These are phyloP conservation scores for Colletotrichum higginsianum DNA, from an alignment of 2,329 filamentous ascomycete genomes.

Conservation along the genomic window DNA sequence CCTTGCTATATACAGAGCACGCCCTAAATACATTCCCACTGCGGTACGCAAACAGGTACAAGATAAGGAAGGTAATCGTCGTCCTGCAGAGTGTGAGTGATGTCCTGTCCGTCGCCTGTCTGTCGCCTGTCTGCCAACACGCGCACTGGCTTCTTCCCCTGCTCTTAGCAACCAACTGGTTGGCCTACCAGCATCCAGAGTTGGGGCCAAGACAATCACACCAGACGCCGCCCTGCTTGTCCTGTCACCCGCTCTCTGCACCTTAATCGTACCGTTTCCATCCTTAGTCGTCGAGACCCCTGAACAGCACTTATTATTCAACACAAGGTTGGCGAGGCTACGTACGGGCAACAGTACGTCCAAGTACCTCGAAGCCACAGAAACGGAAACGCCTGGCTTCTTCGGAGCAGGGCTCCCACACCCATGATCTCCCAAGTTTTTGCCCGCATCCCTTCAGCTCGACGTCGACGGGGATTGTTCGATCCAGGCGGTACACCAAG, in stretches of 20 bases:
- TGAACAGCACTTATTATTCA: constrained; percentile 19
- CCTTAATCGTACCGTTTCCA: constrained; percentile 36
- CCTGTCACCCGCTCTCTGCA: constrained; percentile 33
- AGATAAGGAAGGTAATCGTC: background rate
- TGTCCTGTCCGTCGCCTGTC: constrained; percentile 21
- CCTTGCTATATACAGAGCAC: constrained; percentile 10
- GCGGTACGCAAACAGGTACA: background rate
- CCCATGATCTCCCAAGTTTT: constrained; percentile 33
- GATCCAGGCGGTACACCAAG: constrained; percentile 27
- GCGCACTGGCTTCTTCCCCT: constrained; percentile 23
- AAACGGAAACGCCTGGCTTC: constrained; percentile 35
- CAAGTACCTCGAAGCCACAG: constrained; percentile 13
- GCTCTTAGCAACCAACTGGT: constrained; percentile 31
- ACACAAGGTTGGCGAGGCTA: constrained; percentile 41
- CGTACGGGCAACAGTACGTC: constrained; percentile 1
- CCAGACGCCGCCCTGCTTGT: constrained; percentile 34
- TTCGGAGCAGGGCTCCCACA: constrained; percentile 35
- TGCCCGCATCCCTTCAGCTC: constrained; percentile 34
- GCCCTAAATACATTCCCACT: constrained; percentile 6
- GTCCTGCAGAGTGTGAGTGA: background rate
- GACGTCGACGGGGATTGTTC: constrained; percentile 17
- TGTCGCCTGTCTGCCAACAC: constrained; percentile 27
- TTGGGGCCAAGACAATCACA: constrained; percentile 16
- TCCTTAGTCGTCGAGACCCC: constrained; percentile 29
- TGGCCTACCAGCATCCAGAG: constrained; percentile 28